Evolutionary conservation across 2,329 filamentous ascomycete species (phyloP), one percentile per base, ranked within the genome.

Genomic region (Emericellopsis cladophorae): DNA sequence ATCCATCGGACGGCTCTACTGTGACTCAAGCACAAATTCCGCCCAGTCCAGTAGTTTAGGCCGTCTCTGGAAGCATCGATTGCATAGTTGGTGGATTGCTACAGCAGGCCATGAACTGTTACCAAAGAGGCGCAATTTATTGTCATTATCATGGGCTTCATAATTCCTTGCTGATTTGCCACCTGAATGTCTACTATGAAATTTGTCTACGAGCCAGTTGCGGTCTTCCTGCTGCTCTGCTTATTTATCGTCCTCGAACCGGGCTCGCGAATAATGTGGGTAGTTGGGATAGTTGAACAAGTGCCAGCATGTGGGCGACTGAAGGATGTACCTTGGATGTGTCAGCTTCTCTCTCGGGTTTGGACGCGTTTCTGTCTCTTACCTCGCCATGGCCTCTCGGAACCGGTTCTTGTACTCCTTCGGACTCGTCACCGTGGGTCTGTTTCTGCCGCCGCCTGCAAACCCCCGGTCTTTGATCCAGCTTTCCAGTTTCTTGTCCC

Each of bases 401-500:
- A 98, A 98, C 6, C 92, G 79, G 50, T 84, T 89, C 61, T 95
- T 93, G 60, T 98, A 98, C 63, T 98, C 92, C 64, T 92, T 94
- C 2, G 92, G 93, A 60, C 85, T 93, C 10, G 92, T 98, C 39
- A 98, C 92, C 0, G 92, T 98, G 8, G 93, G 93, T 46, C 87
- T 76, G 53, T 93, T 85, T 43, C 84, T 78, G 24, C 81, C 80
- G 43, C 81, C 79, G 6, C 80, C 79, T 1, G 76, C 83, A 52
- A 89, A 87, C 1, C 85, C 92, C 32, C 90, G 83, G 55, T 96
- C 89, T 62, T 98, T 98, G 72, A 98, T 95, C 92, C 92, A 98
- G 41, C 83, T 92, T 65, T 98, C 92, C n/a, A 98, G 75, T 58
- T 95, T 95, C 71, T 98, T 98, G 67, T 98, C 92, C 88, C 92